phyloP scores from a whole-genome alignment of 306 rosid species.

The Begonia fuchsioides region DNA sequence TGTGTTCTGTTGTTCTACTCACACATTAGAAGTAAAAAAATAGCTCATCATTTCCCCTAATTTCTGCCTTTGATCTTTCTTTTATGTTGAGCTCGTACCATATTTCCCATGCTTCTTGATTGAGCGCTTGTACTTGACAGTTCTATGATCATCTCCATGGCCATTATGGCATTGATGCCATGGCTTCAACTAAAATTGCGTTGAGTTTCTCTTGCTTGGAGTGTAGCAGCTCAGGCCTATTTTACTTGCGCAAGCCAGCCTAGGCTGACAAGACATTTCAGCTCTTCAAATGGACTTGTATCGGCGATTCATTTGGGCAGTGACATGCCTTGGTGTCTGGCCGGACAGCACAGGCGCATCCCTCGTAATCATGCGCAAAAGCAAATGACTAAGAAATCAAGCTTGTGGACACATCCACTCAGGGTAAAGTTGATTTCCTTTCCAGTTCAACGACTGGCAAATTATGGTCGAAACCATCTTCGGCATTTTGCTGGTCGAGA shows the following conservation, averaged over 20 bases:
- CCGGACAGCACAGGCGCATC: slow-evolving; percentile 91
- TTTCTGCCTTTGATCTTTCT: too few species aligned
- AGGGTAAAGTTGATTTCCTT: slow-evolving; percentile 35
- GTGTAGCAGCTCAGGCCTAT: slow-evolving; percentile 93
- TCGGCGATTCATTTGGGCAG: slow-evolving; percentile 71
- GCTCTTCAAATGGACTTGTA: slow-evolving; percentile 70
- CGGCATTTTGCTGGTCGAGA: slow-evolving; percentile 63
- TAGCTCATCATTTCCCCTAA: too few species aligned
- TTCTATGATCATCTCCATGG: slow-evolving; percentile 9
- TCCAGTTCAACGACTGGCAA: slow-evolving; percentile 44
- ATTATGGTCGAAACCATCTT: slow-evolving; percentile 78
- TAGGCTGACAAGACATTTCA: slow-evolving; percentile 79
- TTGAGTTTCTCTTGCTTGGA: slow-evolving; percentile 92
- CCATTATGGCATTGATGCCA: slow-evolving; percentile 72
- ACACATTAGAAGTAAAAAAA: too few species aligned
- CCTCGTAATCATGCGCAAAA: slow-evolving; percentile 78
- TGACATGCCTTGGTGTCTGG: slow-evolving; percentile 90
- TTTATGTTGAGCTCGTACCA: too few species aligned
- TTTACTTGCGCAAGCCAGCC: slow-evolving; percentile 81
- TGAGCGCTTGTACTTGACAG: background rate
- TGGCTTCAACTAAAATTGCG: slow-evolving; percentile 96
- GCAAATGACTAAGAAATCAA: slow-evolving; percentile 70
- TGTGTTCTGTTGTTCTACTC: too few species aligned
- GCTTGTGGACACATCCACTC: slow-evolving; percentile 33
- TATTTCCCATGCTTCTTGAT: too few species aligned